Base-by-base conservation (phyloP, 2,329 filamentous ascomycete genomes). In the Xylariomycetidae sp. region DNA sequence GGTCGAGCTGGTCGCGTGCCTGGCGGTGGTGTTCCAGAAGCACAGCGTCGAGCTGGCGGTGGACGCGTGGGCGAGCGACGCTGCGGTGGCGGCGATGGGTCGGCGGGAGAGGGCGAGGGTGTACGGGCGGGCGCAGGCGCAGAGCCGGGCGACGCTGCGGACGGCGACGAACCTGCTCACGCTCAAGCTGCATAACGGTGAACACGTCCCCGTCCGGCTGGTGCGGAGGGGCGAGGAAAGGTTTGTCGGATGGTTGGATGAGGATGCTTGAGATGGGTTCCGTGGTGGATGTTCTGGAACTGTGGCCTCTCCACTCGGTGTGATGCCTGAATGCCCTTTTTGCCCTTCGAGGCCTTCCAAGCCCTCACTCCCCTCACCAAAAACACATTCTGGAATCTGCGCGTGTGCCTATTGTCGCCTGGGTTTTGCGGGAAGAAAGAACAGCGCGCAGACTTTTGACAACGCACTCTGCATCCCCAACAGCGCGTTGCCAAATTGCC, bases 11-110 rank as follows among this genome's bases (percentile, higher is more conserved):
- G 59, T 74, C 29, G 68, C 74, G 3, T 60, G 67, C 9, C 50
- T 80, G 35, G 69, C 73, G 3, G 67, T 74, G 10, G 46, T 77
- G 10, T 74, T 76, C 45, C 68, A 71, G 42, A 49, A 70, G 28
- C 76, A 82, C 52, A 82, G 74, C 50, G 63, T 88, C 5, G 83
- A 89, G 62, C 65, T 88, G 37, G 81, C 76, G 2, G 76, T 84
- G 6, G 71, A 76, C 34, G 67, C 71, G 36, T 74, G 66, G 61
- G 69, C 66, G 20, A 64, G 43, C 18, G 71, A 74, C 41, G 67
- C 67, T 19, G 68, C 79, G 52, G 67, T 80, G 3, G 64, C 57
- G 7, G 44, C 37, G 26, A 78, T 79, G 74, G 53, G 52, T 17
- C 40, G 42, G 6, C 56, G 58, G 18, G 58, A 67, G 48, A 69